These are phyloP conservation scores for Aspergillus sp. DNA, from an alignment of 2,329 filamentous ascomycete genomes.

Conservation along the genomic window DNA sequence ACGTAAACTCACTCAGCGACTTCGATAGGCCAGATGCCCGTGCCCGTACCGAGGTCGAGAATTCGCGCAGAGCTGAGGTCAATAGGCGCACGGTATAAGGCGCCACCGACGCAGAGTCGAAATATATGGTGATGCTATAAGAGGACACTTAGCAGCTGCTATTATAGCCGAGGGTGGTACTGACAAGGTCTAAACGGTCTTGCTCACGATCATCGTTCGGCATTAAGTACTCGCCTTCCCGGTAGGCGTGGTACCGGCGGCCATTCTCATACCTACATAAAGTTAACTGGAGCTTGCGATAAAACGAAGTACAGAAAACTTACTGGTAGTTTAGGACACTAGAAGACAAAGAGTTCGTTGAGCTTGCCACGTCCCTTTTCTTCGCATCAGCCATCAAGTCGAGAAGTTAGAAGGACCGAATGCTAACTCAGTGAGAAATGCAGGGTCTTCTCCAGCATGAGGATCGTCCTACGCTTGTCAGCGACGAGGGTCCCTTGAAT, in stretches of 20 bases:
- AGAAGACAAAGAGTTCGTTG: conserved; percentile 9
- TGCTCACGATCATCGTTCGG: conserved; percentile 30
- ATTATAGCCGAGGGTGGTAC: not conserved
- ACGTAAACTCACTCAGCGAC: conserved; percentile 17
- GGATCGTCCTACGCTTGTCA: not conserved
- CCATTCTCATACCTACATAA: conserved; percentile 11
- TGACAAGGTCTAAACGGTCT: conserved; percentile 23
- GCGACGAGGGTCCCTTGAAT: not conserved
- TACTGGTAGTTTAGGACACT: conserved; percentile 13
- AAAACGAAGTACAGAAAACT: not conserved
- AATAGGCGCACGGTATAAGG: conserved; percentile 22
- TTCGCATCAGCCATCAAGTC: not conserved
- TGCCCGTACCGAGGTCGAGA: conserved; percentile 34
- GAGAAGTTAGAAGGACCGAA: too few species aligned
- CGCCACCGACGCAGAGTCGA: conserved; percentile 19
- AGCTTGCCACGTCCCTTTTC: conserved; percentile 5
- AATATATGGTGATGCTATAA: conserved; percentile 21
- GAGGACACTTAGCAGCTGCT: conserved; percentile 1
- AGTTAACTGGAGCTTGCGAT: not conserved
- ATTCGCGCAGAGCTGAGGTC: conserved; percentile 12
- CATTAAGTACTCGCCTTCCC: conserved; percentile 15
- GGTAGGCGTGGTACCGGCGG: conserved; percentile 16
- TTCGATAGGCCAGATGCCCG: conserved; percentile 33
- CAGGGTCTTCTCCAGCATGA: not conserved
- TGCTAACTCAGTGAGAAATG: not conserved